phyloP scores from a whole-genome alignment of 306 rosid genomes.

The Cajanus cajan region DNA sequence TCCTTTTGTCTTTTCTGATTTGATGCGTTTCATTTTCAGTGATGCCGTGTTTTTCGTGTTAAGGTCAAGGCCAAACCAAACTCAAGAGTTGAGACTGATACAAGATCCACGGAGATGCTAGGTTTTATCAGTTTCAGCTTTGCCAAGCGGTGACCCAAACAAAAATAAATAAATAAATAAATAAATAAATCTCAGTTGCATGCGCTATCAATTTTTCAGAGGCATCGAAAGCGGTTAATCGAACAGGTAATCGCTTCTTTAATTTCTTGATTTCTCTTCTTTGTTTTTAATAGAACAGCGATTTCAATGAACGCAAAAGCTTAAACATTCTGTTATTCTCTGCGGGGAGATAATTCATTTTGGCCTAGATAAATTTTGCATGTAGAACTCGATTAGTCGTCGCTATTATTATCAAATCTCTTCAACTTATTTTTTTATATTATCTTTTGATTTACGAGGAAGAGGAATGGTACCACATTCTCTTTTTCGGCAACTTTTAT shows the following conservation, averaged over 20 bases:
- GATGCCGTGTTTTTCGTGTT: not conserved
- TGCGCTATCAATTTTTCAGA: not conserved
- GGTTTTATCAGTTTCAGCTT: too few species aligned
- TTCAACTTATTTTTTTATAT: not conserved
- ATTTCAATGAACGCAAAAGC: not conserved
- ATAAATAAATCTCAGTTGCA: not conserved
- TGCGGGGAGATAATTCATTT: not conserved
- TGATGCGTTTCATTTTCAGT: not conserved
- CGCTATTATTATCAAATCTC: not conserved
- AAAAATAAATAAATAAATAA: too few species aligned
- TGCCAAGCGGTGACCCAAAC: too few species aligned
- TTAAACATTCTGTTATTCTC: not conserved
- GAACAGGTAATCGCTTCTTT: constrained; percentile 30
- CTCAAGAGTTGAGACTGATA: too few species aligned
- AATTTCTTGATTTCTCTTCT: not conserved
- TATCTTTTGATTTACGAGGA: not conserved
- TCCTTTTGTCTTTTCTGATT: constrained; percentile 5
- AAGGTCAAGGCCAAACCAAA: not conserved
- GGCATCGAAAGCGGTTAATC: constrained; percentile 10
- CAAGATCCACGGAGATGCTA: too few species aligned
- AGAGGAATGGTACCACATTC: too few species aligned
- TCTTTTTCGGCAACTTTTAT: too few species aligned
- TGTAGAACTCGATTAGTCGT: not conserved
- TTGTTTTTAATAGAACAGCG: not conserved
- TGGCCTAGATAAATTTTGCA: not conserved